Evolutionary conservation across 176 grass and related monocot species (phyloP).

Genomic region (Oryza nivara): DNA sequence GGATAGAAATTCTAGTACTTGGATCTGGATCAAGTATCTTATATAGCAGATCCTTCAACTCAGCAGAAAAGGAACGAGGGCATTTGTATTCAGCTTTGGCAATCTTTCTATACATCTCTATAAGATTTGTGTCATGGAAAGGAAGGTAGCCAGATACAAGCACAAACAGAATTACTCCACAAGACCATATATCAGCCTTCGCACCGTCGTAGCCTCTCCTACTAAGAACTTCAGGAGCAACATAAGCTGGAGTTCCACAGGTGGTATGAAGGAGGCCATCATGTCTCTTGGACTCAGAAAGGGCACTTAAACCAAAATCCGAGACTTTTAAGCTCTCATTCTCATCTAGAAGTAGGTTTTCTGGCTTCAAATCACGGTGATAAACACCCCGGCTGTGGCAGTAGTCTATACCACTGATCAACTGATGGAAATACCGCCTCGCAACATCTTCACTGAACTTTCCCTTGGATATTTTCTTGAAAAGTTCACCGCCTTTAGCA

Average conservation of each 20-base stretch:
- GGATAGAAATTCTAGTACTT: conserved; percentile 42
- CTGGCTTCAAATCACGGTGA: conserved; percentile 47
- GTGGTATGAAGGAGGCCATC: conserved; percentile 58
- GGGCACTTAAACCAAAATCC: conserved; percentile 54
- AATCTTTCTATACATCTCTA: conserved; percentile 58
- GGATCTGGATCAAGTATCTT: conserved; percentile 56
- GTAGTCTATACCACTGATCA: conserved; percentile 55
- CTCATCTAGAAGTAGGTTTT: conserved; percentile 56
- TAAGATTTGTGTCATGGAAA: conserved; percentile 47
- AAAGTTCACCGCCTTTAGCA: conserved; percentile 62
- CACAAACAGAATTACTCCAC: conserved; percentile 59
- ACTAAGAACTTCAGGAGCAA: conserved; percentile 62
- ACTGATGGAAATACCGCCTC: conserved; percentile 56
- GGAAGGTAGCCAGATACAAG: conserved; percentile 59
- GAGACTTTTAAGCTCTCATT: conserved; percentile 56
- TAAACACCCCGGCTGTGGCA: conserved; percentile 64
- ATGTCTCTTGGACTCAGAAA: conserved; percentile 51
- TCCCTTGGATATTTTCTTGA: conserved; percentile 50
- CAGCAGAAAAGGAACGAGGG: conserved; percentile 41
- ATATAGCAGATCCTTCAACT: conserved; percentile 47
- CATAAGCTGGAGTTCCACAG: conserved; percentile 59
- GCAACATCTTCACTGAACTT: conserved; percentile 52
- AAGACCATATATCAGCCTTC: conserved; percentile 60
- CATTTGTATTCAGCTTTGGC: conserved; percentile 50
- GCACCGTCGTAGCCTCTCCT: conserved; percentile 51